Evolutionary conservation across 371 early-diverging fungal species (phyloP), one percentile per base, ranked within the genome.

Genomic region (Haplosporangium sp.): DNA sequence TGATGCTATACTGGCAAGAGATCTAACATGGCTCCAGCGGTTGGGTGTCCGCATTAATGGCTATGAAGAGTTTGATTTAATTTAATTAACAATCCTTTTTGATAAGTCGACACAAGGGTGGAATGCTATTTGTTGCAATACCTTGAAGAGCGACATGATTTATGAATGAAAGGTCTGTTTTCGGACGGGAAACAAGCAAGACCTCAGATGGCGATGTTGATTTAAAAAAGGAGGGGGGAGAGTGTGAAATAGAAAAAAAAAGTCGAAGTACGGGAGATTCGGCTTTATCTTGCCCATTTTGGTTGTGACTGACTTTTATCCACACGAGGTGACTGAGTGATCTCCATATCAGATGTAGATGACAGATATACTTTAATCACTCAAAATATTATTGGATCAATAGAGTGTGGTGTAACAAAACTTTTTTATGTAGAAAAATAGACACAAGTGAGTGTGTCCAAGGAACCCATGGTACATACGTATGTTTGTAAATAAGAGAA

Each of bases 1-100:
- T 0, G 72, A 64, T 10, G 72, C 66, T n/a, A 56, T 48, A 10
- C 63, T 69, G 17, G 76, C 76, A 13, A 76, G 71, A n/a, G 63
- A 47, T n/a, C 76, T 60, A 57, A 59, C 39, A 37, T 57, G 48
- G 34, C 56, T 34, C 65, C 69, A 74, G 19, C 65, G 74, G n/a
- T 53, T 50, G 35, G 69, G 15, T 44, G 69, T 60, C 55, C 74
- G 63, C 20, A 61, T 27, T 58, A 69, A 57, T 35, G 68, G 68
- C 74, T 73, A 59, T 65, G 10, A 20, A 10, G 4, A 55, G 40
- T 35, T 42, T n/a, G 47, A 11, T 44, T 35, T 9, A 19, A 10
- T 0, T 20, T n/a, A 15, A 20, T 42, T 9, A 44, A 19, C 19
- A 9, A 61, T 39, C 13, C n/a, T 3, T 59, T 11, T 38, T 39